Evolutionary conservation across 164 flowering plant species (phyloP), one percentile per base, ranked within the genome.

Genomic region (Magnolia officinalis): DNA sequence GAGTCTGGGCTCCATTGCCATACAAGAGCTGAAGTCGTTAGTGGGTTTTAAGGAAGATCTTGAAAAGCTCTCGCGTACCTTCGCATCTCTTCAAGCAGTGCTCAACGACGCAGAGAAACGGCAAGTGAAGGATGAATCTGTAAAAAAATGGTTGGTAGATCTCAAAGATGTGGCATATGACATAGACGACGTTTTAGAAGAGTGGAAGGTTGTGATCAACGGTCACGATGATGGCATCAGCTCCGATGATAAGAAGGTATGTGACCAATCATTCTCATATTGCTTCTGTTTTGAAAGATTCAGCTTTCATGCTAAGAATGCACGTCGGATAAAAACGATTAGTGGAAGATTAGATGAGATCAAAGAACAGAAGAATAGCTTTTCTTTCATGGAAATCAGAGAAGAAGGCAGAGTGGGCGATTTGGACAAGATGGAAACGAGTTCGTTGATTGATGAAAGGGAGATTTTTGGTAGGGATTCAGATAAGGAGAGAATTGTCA

Each of bases 81-180:
- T 82, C 63, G 6, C 31, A 4, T 26, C 68, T 52, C 73, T 78
- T 67, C 71, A 70, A 23, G 81, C 78, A 2, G 78, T 79, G 63
- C 74, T 83, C 23, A 29, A 9, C 11, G 83, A 84, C 71, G 87
- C 85, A 4, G 87, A 82, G 65, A 74, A 70, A 20, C 72, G 70
- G 21, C 81, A 80, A 59, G 65, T 78, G 3, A 75, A 72, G 24
- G 75, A 84, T 0, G 68, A 72, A n/a, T 0, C 29, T 8, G 76
- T 82, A 58, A 70, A 29, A n/a, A 29, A 63, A 10, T 74, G 76
- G 76, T 23, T 74, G 18, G 23, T 18, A 14, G n/a, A 63, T 19
- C 52, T 74, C 49, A 63, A 50, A 45, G 69, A 74, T 21, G 68
- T n/a, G 6, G 76, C 76, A 6, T 74, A 74, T 26, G 76, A 74